Evolutionary conservation across 2,329 filamentous ascomycete species (phyloP), one percentile per base, ranked within the genome.

Genomic region (Pezizomycotina sp.): DNA sequence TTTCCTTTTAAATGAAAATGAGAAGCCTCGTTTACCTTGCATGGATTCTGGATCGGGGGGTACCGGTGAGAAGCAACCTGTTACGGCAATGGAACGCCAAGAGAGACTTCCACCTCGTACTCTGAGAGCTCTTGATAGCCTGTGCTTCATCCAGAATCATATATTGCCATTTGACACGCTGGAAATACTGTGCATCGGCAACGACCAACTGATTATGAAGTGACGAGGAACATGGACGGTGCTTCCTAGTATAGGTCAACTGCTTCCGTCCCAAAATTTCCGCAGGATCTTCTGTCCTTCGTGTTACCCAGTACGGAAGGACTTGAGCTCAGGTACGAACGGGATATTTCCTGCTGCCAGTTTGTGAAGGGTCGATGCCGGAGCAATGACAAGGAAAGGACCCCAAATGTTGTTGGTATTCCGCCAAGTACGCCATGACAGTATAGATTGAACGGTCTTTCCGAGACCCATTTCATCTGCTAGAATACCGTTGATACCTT

Each of bases 261-360:
- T 95, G 84, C 61, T 93, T 93, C 52, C 89, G 76, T 98, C 89
- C 89, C 89, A 98, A 61, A 95, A 95, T 60, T 95, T 98, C 39
- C 89, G 80, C 38, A 98, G 67, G 31, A 95, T 79, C 59, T 98
- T 51, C 89, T 75, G 55, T 98, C 89, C 44, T 77, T 80, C 8
- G 83, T 84, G 38, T 76, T 89, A 49, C 89, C 89, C 89, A 98
- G 63, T 98, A 98, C 2, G 89, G 89, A 22, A 98, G 64, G 19
- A 92, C 83, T 60, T 95, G 57, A 98, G 74, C 39, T 81, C 73
- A 1, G 89, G 89, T 2, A 98, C 84, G 56, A 98, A 98, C 56
- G 73, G 84, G 43, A 80, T 71, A 98, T 92, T 63, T 98, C 89
- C 57, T 98, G 89, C 58, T 98, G 84, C 89, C 89, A 98, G 56